Percentiles rank a stretch among this genome's conserved stretches.
phyloP scores from a whole-genome alignment of 192 early-diverging fungal species.

The Coemansia sp. region DNA sequence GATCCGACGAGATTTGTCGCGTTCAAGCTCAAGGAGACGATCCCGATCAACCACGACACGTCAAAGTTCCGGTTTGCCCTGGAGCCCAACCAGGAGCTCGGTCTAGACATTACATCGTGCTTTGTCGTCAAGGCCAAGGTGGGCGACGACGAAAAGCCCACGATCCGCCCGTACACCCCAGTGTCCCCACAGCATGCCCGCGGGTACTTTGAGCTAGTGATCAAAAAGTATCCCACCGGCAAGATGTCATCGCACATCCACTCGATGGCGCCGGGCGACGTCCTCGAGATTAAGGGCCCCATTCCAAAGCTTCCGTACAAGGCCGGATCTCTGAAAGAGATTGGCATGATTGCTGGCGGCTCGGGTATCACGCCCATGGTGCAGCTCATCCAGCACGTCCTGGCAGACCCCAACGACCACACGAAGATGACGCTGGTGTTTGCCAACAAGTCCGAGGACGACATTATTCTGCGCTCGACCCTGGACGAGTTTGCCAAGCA shows the following conservation, averaged over 20 bases:
- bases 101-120: conserved; percentile 75
- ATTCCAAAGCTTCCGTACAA: conserved; percentile 71
- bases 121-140: conserved; percentile 72
- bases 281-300: conserved; percentile 82
- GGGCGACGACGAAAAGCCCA: conserved; percentile 63
- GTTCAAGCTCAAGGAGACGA: conserved; percentile 50
- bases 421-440: conserved; percentile 79
- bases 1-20: conserved; percentile 46
- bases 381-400: conserved; percentile 74
- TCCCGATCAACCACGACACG: conserved; percentile 75
- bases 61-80: conserved; percentile 69
- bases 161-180: conserved; percentile 87
- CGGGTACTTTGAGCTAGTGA: conserved; percentile 77
- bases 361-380: conserved; percentile 85
- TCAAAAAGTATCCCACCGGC: conserved; percentile 79
- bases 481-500: conserved; percentile 63
- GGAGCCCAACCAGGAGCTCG: conserved; percentile 67
- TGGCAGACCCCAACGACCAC: conserved; percentile 64
- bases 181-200: conserved; percentile 58
- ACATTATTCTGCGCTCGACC: conserved; percentile 73
- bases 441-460: conserved; percentile 75
- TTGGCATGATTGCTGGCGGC: conserved; percentile 88
- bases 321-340: conserved; percentile 63
- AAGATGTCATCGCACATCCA: conserved; percentile 69
- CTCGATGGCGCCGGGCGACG: conserved; percentile 71